phyloP scores from a whole-genome alignment of 1,139 yeast species.

The Magnusiomyces tetraspermus region DNA sequence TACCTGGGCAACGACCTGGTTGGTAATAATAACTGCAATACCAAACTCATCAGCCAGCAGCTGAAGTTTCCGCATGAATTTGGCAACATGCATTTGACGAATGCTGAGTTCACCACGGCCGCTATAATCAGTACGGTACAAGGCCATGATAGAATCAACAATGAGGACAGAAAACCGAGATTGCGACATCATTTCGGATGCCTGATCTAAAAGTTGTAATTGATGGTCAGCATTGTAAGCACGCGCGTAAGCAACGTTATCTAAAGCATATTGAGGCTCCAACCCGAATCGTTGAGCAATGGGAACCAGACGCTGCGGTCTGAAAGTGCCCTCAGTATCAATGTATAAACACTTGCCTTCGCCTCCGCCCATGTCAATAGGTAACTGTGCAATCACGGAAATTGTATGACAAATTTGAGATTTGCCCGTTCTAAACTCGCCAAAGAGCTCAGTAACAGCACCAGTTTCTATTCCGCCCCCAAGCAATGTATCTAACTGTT shows the following conservation, averaged over 20 bases:
- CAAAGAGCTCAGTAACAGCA: slow-evolving; percentile 90
- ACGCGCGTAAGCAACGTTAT: slow-evolving; percentile 94
- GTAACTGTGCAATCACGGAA: slow-evolving; percentile 94
- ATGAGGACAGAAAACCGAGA: slow-evolving; percentile 67
- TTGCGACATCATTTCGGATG: slow-evolving; percentile 95
- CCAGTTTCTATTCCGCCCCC: slow-evolving; percentile 99
- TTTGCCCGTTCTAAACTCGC: slow-evolving; percentile 96
- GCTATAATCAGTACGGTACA: slow-evolving; percentile 87
- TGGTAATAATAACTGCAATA: slow-evolving; percentile 92
- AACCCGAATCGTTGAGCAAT: slow-evolving; percentile 89
- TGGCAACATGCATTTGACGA: slow-evolving; percentile 89
- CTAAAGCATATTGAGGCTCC: slow-evolving; percentile 89
- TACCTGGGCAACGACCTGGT: slow-evolving; percentile 97
- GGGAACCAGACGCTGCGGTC: slow-evolving; percentile 82
- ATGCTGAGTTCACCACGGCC: slow-evolving; percentile 97
- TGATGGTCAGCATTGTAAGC: slow-evolving; percentile 98
- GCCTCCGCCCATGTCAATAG: slow-evolving; percentile 97
- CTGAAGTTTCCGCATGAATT: slow-evolving; percentile 83
- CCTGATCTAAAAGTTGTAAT: slow-evolving; percentile 71
- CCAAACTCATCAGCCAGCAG: slow-evolving; percentile 96
- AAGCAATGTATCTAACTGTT: slow-evolving; percentile 79
- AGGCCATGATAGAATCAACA: slow-evolving; percentile 94
- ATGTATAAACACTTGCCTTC: slow-evolving; percentile 95
- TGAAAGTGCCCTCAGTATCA: slow-evolving; percentile 94
- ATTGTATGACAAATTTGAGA: slow-evolving; percentile 94